Conservation (phyloP, 495 filamentous ascomycete genomes). For the Podospora pseudocomata region DNA sequence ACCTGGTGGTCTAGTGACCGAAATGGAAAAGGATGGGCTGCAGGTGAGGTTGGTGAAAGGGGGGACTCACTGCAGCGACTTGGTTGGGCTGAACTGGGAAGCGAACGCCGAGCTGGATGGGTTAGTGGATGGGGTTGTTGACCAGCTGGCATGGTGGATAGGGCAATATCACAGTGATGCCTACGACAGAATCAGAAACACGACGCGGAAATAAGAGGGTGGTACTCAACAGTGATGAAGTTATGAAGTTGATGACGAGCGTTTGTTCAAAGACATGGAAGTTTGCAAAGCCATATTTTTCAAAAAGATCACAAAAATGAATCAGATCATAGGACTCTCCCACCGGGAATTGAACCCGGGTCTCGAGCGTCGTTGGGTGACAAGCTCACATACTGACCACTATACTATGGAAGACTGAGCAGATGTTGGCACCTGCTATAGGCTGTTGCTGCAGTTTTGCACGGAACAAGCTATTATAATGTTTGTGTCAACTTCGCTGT, state of each 20-base stretch:
- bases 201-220: neutral
- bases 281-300: neutral
- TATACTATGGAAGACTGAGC: neutral
- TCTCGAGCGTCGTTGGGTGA: neutral
- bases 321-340: neutral
- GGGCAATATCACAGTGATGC: slow-evolving; percentile 37
- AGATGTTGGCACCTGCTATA: neutral
- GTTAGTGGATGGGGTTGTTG: slow-evolving; percentile 33
- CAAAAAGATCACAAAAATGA: neutral
- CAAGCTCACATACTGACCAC: neutral
- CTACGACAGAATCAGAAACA: slow-evolving; percentile 8
- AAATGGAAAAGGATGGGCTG: slow-evolving; percentile 25
- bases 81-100: slow-evolving; percentile 48
- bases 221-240: neutral
- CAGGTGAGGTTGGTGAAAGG: slow-evolving; percentile 35
- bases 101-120: slow-evolving; percentile 37
- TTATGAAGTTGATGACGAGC: neutral
- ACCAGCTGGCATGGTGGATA: slow-evolving; percentile 40
- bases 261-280: neutral
- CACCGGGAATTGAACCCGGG: neutral
- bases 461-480: neutral
- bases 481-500: neutral
- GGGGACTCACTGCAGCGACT: slow-evolving; percentile 43
- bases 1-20: slow-evolving; percentile 40
- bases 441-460: neutral